Evolutionary conservation across 1,139 yeast genomes (phyloP), one percentile per base, ranked within the genome.

Genomic region (Pichia sp.): DNA sequence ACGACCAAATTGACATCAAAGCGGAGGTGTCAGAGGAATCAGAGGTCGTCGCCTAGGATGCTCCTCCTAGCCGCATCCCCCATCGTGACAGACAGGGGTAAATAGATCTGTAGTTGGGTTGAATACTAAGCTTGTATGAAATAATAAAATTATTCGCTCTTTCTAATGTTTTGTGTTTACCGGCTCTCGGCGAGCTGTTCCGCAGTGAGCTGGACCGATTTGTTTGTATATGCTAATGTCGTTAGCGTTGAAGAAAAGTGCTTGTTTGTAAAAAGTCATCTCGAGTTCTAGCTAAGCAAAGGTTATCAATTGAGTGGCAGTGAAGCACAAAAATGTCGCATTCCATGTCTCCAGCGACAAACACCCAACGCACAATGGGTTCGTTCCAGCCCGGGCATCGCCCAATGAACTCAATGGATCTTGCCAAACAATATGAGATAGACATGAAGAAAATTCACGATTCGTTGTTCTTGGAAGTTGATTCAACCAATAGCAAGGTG

Each of bases 391-490:
- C 58, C 2, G 50, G 53, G 2, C 63, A 61, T 47, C 53, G 54
- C 19, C 57, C 54, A 8, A 49, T 49, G 26, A 51, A 50, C 5
- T 65, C 69, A 8, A 54, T 62, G 52, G 72, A 69, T 56, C 64
- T 80, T 50, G 84, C 85, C 1, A 74, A 71, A 52, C 83, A 78
- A 59, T 80, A 78, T 61, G 83, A 80, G 55, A 64, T 69, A 32
- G 85, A 81, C 63, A 73, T 79, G 57, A 69, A 69, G 46, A 67
- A 70, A 16, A 72, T 80, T 50, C 72, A 76, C 55, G 68, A 67
- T 55, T 75, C 70, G 55, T 75, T 83, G 55, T 80, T 80, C 61
- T 67, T 76, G 6, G 74, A 71, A 50, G 65, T 69, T 36, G 78
- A 64, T 50, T 61, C 63, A 16, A 70, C 70, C 16, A 75, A 77